Conservation (phyloP, 805 yeast species). For the Jamesozyma jinghongensis region DNA sequence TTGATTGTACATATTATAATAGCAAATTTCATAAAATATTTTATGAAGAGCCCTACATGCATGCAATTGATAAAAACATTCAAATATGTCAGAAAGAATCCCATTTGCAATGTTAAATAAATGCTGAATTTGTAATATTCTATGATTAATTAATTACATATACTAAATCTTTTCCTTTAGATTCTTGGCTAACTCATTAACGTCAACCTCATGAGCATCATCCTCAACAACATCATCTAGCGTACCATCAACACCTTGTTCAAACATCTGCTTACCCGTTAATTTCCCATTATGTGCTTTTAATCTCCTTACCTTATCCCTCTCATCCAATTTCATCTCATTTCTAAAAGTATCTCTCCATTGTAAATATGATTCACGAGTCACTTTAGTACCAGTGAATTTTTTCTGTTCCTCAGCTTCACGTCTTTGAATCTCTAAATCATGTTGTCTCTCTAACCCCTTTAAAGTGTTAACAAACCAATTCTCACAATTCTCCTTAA, state of each 20-base stretch:
- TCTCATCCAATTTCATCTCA: slow-evolving; percentile 62
- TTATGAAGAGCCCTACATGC: too few species aligned
- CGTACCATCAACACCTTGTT: slow-evolving; percentile 73
- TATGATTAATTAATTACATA: too few species aligned
- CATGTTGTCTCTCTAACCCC: slow-evolving; percentile 46
- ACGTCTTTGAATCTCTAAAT: slow-evolving; percentile 47
- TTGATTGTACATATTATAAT: too few species aligned
- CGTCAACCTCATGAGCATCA: slow-evolving; percentile 11
- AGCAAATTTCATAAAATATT: too few species aligned
- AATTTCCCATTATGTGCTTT: slow-evolving; percentile 65
- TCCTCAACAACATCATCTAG: slow-evolving; percentile 43
- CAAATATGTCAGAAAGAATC: background rate
- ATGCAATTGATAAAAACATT: too few species aligned
- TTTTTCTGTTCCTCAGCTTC: slow-evolving; percentile 84
- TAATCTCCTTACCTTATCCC: slow-evolving; percentile 42
- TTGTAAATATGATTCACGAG: slow-evolving; percentile 55
- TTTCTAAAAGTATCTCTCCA: slow-evolving; percentile 71
- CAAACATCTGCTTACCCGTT: slow-evolving; percentile 86
- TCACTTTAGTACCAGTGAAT: slow-evolving; percentile 84
- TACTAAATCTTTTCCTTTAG: too few species aligned
- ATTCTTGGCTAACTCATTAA: too few species aligned
- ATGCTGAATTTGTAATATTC: background rate
- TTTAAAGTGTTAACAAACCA: slow-evolving; percentile 52
- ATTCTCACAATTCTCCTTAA: slow-evolving; percentile 75
- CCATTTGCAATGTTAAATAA: background rate